Percentiles rank a stretch among this genome's conserved stretches.
These are phyloP conservation scores for Saturnispora sanitii DNA, from an alignment of 805 yeast genomes.

Conservation along the genomic window DNA sequence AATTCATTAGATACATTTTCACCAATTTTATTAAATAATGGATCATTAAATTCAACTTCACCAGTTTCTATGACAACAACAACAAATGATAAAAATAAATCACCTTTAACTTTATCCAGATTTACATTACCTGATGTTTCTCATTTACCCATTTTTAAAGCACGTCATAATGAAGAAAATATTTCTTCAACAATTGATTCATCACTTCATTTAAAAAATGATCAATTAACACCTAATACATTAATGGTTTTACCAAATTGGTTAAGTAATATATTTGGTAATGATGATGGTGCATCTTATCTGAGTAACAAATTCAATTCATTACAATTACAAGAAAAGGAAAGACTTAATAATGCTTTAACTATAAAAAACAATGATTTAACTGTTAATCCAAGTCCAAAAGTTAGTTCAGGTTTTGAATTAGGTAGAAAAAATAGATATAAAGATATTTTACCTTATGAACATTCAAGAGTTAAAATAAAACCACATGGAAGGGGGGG, in stretches of 20 bases:
- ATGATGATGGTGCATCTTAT: slow-evolving; percentile 29
- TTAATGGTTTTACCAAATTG: slow-evolving; percentile 40
- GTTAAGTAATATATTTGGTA: slow-evolving; percentile 33
- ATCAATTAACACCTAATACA: slow-evolving; percentile 14
- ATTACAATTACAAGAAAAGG: slow-evolving; percentile 62
- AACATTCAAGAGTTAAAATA: slow-evolving; percentile 70
- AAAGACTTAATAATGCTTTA: slow-evolving; percentile 45
- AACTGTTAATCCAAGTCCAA: slow-evolving; percentile 28
- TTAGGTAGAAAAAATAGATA: slow-evolving; percentile 75
- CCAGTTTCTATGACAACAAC: slow-evolving; percentile 24
- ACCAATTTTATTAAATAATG: slow-evolving; percentile 14
- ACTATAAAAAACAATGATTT: slow-evolving; percentile 8
- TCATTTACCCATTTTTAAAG: slow-evolving; percentile 35
- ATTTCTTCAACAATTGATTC: slow-evolving; percentile 21
- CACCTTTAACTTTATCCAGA: slow-evolving; percentile 30
- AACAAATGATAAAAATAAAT: slow-evolving; percentile 4
- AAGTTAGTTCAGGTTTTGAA: slow-evolving; percentile 67
- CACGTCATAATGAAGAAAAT: slow-evolving; percentile 46
- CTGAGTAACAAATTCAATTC: slow-evolving; percentile 47
- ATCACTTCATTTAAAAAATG: slow-evolving; percentile 21
- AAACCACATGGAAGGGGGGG: slow-evolving; percentile 15
- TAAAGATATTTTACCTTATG: slow-evolving; percentile 81
- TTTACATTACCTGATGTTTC: slow-evolving; percentile 41
- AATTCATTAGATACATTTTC: slow-evolving; percentile 9
- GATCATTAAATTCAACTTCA: slow-evolving; percentile 5